Conservation (phyloP, 2,329 filamentous ascomycete genomes). For the Allantophomopsis cytisporea region DNA sequence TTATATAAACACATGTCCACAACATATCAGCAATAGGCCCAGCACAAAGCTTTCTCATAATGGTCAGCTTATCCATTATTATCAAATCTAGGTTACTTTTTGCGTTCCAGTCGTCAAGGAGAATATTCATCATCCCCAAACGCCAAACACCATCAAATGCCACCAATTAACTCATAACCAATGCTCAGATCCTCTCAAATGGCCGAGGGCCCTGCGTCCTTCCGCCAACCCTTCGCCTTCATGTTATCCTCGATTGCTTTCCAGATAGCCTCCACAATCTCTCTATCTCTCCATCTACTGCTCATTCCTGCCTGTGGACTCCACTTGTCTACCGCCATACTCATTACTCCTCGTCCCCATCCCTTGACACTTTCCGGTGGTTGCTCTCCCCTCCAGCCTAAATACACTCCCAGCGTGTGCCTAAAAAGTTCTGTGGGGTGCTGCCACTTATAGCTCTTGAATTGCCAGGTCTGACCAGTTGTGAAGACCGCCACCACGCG, state of each 20-base stretch:
- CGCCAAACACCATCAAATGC: too few species aligned
- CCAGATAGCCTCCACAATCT: constrained; percentile 91
- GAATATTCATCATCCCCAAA: too few species aligned
- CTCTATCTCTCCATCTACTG: constrained; percentile 68
- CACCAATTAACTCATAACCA: too few species aligned
- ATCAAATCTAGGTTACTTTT: too few species aligned
- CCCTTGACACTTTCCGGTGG: constrained; percentile 63
- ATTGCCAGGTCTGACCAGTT: constrained; percentile 95
- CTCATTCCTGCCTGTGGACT: constrained; percentile 32
- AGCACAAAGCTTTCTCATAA: too few species aligned
- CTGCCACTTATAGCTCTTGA: constrained; percentile 96
- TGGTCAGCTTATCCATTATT: too few species aligned
- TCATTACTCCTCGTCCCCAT: constrained; percentile 77
- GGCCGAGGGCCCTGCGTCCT: constrained; percentile 48
- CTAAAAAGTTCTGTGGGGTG: constrained; percentile 79
- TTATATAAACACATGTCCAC: too few species aligned
- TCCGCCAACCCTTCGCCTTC: constrained; percentile 71
- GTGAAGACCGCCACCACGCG: constrained; percentile 94
- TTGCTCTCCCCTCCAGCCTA: constrained; percentile 82
- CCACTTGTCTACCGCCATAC: constrained; percentile 76
- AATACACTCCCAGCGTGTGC: constrained; percentile 74
- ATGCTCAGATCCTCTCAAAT: constrained; percentile 20
- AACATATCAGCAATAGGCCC: too few species aligned
- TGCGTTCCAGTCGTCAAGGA: too few species aligned
- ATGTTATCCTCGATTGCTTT: constrained; percentile 78